phyloP scores from a whole-genome alignment of 257 asterid genomes.

The Fraxinus pennsylvanica region DNA sequence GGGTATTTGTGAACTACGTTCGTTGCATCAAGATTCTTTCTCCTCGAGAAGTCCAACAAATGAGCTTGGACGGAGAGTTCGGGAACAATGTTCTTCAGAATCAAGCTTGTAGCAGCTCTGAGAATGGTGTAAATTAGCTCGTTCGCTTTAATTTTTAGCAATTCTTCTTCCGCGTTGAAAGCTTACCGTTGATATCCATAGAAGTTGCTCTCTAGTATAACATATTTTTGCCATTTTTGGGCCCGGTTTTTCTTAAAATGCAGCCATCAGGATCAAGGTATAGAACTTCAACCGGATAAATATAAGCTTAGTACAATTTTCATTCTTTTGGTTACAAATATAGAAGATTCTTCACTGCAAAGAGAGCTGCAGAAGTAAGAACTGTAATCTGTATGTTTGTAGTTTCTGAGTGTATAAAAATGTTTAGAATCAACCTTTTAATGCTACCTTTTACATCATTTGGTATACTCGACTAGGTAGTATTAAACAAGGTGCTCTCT shows the following conservation, averaged over 20 bases:
- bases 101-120: conserved; percentile 92
- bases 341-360: conserved; percentile 21
- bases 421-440: conserved; percentile 19
- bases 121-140: conserved; percentile 56
- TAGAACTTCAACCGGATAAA: neutral
- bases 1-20: conserved; percentile 89
- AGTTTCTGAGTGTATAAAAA: conserved; percentile 45
- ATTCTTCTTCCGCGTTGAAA: conserved; percentile 12
- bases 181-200: conserved; percentile 3
- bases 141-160: conserved; percentile 17
- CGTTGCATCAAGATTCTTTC: conserved; percentile 90
- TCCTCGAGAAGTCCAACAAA: conserved; percentile 90
- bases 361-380: neutral
- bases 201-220: neutral
- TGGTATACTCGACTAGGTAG: too few species aligned
- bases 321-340: conserved; percentile 14
- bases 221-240: conserved; percentile 8
- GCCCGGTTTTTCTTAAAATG: conserved; percentile 9
- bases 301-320: neutral
- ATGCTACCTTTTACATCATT: neutral
- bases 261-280: conserved; percentile 6
- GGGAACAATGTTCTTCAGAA: conserved; percentile 62
- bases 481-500: too few species aligned
- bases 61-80: conserved; percentile 91
- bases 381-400: conserved; percentile 36